Conservation (phyloP, 495 filamentous ascomycete genomes). For the Neurospora sp. region DNA sequence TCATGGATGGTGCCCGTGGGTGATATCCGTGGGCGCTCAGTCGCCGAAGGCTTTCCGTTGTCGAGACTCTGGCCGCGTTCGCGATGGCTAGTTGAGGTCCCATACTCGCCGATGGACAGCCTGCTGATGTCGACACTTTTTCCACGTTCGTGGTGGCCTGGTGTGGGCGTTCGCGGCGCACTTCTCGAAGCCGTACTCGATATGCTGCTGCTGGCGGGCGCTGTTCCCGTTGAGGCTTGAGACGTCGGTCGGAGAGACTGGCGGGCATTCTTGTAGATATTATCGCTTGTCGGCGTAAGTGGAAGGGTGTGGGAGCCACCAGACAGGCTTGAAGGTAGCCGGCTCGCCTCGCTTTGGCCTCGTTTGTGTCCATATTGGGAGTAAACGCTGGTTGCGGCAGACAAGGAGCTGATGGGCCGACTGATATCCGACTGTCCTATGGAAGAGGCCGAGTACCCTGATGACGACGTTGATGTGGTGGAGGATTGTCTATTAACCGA, state of each 20-base stretch:
- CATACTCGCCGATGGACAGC: constrained; percentile 29
- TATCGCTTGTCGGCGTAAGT: constrained; percentile 38
- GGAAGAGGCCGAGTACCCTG: constrained; percentile 61
- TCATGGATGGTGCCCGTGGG: constrained; percentile 24
- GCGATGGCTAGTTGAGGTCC: constrained; percentile 12
- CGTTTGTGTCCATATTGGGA: constrained; percentile 54
- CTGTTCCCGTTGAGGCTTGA: constrained; percentile 47
- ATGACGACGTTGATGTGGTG: constrained; percentile 68
- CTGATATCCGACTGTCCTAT: constrained; percentile 52
- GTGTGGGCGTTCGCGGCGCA: background rate
- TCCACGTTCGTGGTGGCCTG: constrained; percentile 31
- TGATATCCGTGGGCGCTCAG: constrained; percentile 23
- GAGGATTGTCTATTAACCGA: constrained; percentile 61
- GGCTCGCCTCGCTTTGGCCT: constrained; percentile 61
- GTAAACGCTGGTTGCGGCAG: constrained; percentile 58
- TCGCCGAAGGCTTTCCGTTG: constrained; percentile 34
- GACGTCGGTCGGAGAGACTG: constrained; percentile 71
- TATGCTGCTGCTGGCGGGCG: constrained; percentile 16
- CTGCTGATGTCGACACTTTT: constrained; percentile 42
- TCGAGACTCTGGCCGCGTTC: constrained; percentile 43
- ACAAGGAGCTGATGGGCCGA: constrained; percentile 59
- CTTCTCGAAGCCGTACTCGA: constrained; percentile 4
- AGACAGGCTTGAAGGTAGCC: constrained; percentile 31
- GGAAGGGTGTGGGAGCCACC: constrained; percentile 26
- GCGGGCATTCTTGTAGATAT: constrained; percentile 57